Evolutionary conservation across 2,329 filamentous ascomycete genomes (phyloP), one percentile per base, ranked within the genome.

Genomic region (Calonectria fujianensis): DNA sequence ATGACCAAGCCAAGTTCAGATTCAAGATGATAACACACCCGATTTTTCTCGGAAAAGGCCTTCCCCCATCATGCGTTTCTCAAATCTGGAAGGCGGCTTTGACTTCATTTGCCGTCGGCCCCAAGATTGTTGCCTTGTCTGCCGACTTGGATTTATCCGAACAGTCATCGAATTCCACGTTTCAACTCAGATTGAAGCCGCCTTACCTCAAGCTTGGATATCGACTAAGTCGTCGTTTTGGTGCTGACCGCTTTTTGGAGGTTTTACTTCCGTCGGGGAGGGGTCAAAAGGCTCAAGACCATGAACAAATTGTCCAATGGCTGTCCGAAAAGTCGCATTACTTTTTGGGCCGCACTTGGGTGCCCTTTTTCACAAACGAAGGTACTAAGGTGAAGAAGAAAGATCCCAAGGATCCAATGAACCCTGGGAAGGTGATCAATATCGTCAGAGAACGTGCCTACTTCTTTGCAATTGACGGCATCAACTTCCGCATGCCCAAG

Each of bases 201-300:
- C 78, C 92, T 1, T 85, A 83, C 13, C 79, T 91, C 2, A 89
- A 91, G 32, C 79, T 85, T 3, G 84, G 88, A 0, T 87, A 91
- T 80, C 88, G 91, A 2, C 81, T 93, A 0, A 84, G 84, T 27
- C 87, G 91, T 16, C 88, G 88, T 6, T 92, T 92, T 76, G 91
- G 91, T 0, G 82, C 87, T 0, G 91, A 93, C 75, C 86, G 91
- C 0, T 92, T 92, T 59, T 74, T 93, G 1, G 90, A 93, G 69
- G 72, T 93, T 0, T 80, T 87, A 6, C 84, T 92, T 7, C 91
- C 91, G 0, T 85, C 85, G 0, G 64, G 82, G 0, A 72, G 86
- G 3, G 84, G 81, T 20, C 78, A 86, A 1, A 79, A 85, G 4
- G 82, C 82, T 0, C 75, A 79, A 0, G 83, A 83, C 0, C 76